Evolutionary conservation across 202 grass and related monocot species (phyloP), one percentile per base, ranked within the genome.

Genomic region (Dendrocalamus latiflorus): DNA sequence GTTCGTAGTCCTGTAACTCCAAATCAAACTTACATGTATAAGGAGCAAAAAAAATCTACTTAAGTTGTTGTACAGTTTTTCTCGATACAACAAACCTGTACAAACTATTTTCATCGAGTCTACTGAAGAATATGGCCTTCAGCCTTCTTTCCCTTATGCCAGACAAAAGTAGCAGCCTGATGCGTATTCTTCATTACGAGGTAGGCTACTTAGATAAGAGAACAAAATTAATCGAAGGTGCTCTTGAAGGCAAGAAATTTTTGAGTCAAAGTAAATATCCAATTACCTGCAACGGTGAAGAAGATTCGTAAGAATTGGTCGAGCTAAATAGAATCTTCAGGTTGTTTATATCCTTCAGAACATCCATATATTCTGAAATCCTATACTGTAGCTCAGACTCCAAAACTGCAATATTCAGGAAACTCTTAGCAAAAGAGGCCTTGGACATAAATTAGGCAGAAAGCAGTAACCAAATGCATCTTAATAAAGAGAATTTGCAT

Each of bases 301-400:
- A 78, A 26, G 20, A 4, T 43, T 70, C 72, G 10, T 68, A 86
- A 30, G 82, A 74, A 80, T 38, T 82, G 28, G 41, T 70, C 18
- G 74, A 89, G 80, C 69, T 88, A 92, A 93, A 89, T 37, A 96
- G 57, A 87, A 89, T 57, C 84, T 93, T 96, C 73, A 91, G 80
- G 72, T 74, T 78, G 33, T 85, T 75, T 82, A 96, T 89, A 80
- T 96, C 88, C 69, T 96, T 86, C 20, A 89, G 43, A 75, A 96
- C 65, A 81, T 79, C 80, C 43, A 43, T 83, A 45, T 85, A 96
- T 59, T 93, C 85, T 34, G 74, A 64, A 80, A 88, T 79, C 66
- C 54, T 86, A 39, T 87, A 38, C 34, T 67, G 70, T 79, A 96
- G 51, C 33, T 96, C 93, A 44, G 76, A 86, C 74, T 96, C 90